These are phyloP conservation scores for Amanita rimosa DNA, from an alignment of 768 basidiomycete species.

Conservation along the genomic window DNA sequence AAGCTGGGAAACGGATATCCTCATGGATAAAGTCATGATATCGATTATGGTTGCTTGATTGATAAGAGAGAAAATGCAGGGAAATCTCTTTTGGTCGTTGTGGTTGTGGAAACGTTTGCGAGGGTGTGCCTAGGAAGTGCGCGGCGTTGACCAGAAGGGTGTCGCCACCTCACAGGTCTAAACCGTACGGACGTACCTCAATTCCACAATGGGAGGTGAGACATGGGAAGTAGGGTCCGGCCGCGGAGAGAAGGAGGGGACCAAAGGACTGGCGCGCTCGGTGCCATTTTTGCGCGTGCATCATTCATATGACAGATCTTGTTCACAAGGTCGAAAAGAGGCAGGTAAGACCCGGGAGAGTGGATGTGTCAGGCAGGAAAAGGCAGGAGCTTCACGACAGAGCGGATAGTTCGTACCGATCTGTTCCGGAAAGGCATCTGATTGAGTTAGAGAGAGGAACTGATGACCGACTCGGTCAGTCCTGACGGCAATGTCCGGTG, in stretches of 20 bases:
- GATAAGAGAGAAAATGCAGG: not conserved
- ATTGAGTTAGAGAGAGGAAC: constrained; percentile 1
- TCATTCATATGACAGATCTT: constrained; percentile 2
- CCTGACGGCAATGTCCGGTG: not conserved
- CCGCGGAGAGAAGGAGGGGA: constrained; percentile 4
- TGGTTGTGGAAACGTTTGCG: not conserved
- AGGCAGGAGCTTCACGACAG: constrained; percentile 3
- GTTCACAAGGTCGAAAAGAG: constrained; percentile 1
- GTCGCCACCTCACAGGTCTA: not conserved
- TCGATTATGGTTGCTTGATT: too few relatives aligned
- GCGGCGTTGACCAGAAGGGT: not conserved
- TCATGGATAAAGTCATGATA: too few relatives aligned
- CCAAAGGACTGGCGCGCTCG: not conserved
- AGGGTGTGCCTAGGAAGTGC: not conserved
- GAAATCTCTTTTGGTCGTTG: not conserved
- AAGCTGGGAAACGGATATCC: constrained; percentile 3
- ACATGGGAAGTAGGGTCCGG: not conserved
- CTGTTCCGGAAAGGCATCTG: not conserved
- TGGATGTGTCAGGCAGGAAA: not conserved
- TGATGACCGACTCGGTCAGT: constrained; percentile 2
- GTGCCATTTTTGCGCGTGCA: not conserved
- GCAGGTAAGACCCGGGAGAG: not conserved
- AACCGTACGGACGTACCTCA: too few relatives aligned
- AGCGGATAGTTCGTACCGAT: constrained; percentile 6
- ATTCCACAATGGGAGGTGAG: not conserved